Evolutionary conservation across 768 basidiomycete species (phyloP).

Genomic region (Boletus subcaerulescens): DNA sequence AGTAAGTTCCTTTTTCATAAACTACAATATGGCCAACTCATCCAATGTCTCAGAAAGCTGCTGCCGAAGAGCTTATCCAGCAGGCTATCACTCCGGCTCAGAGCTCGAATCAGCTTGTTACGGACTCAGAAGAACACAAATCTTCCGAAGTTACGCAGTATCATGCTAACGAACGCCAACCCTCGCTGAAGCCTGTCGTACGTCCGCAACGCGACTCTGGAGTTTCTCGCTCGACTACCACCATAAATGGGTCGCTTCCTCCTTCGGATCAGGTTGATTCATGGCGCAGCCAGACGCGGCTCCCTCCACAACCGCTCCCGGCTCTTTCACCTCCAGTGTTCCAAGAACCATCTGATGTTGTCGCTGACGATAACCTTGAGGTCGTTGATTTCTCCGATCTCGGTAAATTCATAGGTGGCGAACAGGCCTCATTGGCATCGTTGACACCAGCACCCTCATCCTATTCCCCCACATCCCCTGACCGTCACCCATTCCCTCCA

Average conservation of each 20-base stretch:
- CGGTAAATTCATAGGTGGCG: constrained; percentile 59
- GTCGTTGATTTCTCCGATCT: constrained; percentile 81
- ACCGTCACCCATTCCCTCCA: constrained; percentile 30
- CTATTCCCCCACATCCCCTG: constrained; percentile 16
- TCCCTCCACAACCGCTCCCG: constrained; percentile 27
- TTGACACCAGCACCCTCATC: constrained; percentile 16
- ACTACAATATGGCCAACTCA: constrained; percentile 8
- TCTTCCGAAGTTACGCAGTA: constrained; percentile 1
- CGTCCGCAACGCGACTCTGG: constrained; percentile 20
- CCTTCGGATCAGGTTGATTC: constrained; percentile 47
- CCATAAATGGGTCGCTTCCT: constrained; percentile 27
- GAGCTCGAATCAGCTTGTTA: constrained; percentile 2
- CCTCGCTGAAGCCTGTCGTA: constrained; percentile 32
- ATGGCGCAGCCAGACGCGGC: constrained; percentile 56
- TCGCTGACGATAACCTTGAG: constrained; percentile 62
- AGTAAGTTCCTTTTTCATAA: constrained; percentile 11
- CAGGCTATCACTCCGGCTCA: constrained; percentile 38
- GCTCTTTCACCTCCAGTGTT: constrained; percentile 35
- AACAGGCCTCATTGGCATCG: constrained; percentile 10
- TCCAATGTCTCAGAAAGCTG: constrained; percentile 28
- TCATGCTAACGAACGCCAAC: constrained; percentile 30
- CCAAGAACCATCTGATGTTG: constrained; percentile 38
- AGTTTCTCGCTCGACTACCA: constrained; percentile 1
- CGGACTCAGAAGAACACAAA: constrained; percentile 4
- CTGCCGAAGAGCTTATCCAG: constrained; percentile 45